Evolutionary conservation across 164 flowering plant species (phyloP).

Genomic region (Kingdonia uniflora): DNA sequence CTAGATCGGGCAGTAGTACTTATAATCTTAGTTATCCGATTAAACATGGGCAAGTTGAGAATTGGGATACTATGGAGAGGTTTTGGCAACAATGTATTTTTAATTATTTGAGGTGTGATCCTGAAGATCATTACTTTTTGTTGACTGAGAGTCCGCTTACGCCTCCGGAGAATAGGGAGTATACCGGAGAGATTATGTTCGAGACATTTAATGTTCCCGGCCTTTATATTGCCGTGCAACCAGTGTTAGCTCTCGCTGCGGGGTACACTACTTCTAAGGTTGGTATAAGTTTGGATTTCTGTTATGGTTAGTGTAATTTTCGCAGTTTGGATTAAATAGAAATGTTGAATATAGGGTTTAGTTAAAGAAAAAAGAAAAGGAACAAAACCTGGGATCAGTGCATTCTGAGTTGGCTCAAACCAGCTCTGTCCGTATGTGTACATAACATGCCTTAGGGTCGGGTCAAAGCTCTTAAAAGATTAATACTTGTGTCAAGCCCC

Average conservation of each 20-base stretch:
- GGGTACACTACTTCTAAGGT: constrained; percentile 98
- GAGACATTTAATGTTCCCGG: constrained; percentile 99
- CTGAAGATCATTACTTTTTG: constrained; percentile 95
- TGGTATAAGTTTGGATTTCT: constrained; percentile 13
- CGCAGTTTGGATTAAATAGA: too few relatives aligned
- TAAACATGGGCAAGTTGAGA: constrained; percentile 79
- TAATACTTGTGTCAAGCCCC: too few relatives aligned
- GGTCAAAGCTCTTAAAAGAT: too few relatives aligned
- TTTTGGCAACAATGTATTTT: constrained; percentile 99
- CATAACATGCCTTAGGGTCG: too few relatives aligned
- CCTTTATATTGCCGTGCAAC: constrained; percentile 93
- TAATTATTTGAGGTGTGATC: constrained; percentile 92
- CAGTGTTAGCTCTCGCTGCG: constrained; percentile 96
- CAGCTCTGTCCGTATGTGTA: too few relatives aligned
- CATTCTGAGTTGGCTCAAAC: too few relatives aligned
- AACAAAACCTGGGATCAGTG: too few relatives aligned
- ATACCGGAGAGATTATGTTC: constrained; percentile 97
- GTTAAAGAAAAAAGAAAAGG: too few relatives aligned
- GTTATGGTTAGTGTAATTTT: too few relatives aligned
- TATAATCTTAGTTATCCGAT: constrained; percentile 86
- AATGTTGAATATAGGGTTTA: too few relatives aligned
- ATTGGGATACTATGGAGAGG: constrained; percentile 99
- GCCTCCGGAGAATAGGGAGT: constrained; percentile 92
- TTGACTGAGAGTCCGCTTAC: constrained; percentile 95
- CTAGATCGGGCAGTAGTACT: constrained; percentile 55